These are phyloP conservation scores for Apostasia shenzhenica DNA, from an alignment of 106 monocot species.

Conservation along the genomic window DNA sequence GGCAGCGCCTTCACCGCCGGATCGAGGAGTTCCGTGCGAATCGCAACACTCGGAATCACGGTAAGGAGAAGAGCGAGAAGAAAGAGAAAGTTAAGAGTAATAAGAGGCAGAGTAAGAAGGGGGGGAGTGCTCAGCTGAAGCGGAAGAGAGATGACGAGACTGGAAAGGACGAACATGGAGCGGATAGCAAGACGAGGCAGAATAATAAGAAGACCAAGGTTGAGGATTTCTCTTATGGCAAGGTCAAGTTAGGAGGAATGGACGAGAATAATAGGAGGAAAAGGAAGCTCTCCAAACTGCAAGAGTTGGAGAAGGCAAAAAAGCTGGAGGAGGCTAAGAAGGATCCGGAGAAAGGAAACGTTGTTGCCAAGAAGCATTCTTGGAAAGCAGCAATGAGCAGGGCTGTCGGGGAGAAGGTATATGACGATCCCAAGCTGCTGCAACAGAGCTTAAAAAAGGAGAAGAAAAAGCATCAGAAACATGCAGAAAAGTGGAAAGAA, in stretches of 20 bases:
- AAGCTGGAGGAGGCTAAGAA: conserved; percentile 58
- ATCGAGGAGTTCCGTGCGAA: conserved; percentile 59
- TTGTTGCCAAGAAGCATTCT: conserved; percentile 45
- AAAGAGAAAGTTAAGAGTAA: conserved; percentile 11
- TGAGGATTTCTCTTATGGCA: conserved; percentile 45
- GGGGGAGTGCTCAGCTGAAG: conserved; percentile 5
- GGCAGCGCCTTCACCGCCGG: conserved; percentile 43
- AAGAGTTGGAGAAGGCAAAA: conserved; percentile 53
- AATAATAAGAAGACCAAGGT: conserved; percentile 12
- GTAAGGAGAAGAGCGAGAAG: conserved; percentile 7
- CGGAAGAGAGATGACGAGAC: conserved; percentile 33
- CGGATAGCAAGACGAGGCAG: conserved; percentile 16
- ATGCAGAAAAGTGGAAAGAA: conserved; percentile 75
- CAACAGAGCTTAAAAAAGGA: conserved; percentile 85
- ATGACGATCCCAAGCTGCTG: conserved; percentile 70
- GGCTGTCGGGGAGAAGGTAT: conserved; percentile 74
- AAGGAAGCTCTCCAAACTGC: conserved; percentile 50
- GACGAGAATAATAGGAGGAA: conserved; percentile 36
- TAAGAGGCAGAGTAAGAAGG: conserved; percentile 8
- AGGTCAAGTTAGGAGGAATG: conserved; percentile 41
- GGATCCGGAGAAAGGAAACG: conserved; percentile 66
- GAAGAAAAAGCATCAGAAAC: conserved; percentile 63
- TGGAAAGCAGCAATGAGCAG: conserved; percentile 71
- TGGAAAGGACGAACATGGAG: conserved; percentile 1
- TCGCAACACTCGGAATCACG: conserved; percentile 36